phyloP scores from a whole-genome alignment of 768 basidiomycete species.

The Pulveroboletus sp. region DNA sequence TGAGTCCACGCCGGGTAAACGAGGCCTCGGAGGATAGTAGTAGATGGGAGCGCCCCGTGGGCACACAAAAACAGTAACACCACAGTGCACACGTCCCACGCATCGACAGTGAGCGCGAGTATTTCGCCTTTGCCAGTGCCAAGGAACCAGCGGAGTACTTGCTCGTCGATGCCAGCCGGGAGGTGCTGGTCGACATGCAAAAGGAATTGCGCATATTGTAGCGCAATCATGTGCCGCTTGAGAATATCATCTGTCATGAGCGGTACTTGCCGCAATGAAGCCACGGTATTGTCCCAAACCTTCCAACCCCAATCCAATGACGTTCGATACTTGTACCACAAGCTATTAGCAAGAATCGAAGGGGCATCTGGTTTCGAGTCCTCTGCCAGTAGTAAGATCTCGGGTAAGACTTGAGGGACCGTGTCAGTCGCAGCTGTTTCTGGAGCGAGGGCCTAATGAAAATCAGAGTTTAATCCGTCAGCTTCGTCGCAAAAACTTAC shows the following conservation, averaged over 20 bases:
- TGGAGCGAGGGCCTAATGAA: slow-evolving; percentile 38
- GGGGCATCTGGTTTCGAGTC: slow-evolving; percentile 58
- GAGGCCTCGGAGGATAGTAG: slow-evolving; percentile 67
- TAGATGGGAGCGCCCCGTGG: slow-evolving; percentile 64
- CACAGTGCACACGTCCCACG: slow-evolving; percentile 62
- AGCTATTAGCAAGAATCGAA: slow-evolving; percentile 63
- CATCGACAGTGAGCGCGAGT: slow-evolving; percentile 49
- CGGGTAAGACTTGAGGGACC: slow-evolving; percentile 44
- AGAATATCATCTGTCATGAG: slow-evolving; percentile 45
- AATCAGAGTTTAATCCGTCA: not conserved
- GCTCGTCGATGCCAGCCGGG: slow-evolving; percentile 64
- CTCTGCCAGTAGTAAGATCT: slow-evolving; percentile 62
- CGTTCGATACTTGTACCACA: slow-evolving; percentile 81
- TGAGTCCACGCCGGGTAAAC: slow-evolving; percentile 77
- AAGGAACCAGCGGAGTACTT: slow-evolving; percentile 67
- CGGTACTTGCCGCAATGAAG: slow-evolving; percentile 67
- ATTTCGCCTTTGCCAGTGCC: slow-evolving; percentile 65
- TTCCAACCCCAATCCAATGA: slow-evolving; percentile 74
- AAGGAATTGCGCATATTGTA: slow-evolving; percentile 67
- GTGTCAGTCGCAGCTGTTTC: slow-evolving; percentile 29
- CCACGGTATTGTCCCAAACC: slow-evolving; percentile 79
- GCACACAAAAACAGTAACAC: slow-evolving; percentile 62
- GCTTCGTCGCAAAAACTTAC: slow-evolving; percentile 34
- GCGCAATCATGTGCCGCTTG: slow-evolving; percentile 47
- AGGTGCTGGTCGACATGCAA: slow-evolving; percentile 73